phyloP scores from a whole-genome alignment of 306 rosid species.

The Prunus armeniaca region DNA sequence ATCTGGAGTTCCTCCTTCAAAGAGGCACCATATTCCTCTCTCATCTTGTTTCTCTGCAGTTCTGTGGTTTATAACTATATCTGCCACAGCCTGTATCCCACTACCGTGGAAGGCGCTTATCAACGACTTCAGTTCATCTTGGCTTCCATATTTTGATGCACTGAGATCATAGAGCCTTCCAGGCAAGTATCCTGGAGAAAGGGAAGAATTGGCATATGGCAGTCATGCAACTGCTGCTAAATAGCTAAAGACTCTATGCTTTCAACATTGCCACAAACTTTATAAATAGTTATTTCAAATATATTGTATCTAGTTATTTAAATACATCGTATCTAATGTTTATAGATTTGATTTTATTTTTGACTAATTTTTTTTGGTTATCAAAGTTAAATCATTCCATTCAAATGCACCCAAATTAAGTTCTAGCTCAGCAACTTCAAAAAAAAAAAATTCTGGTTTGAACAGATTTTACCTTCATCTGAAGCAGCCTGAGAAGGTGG shows the following conservation, averaged over 20 bases:
- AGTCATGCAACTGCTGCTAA: not conserved
- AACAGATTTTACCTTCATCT: slow-evolving; percentile 35
- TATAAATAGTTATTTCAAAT: no score
- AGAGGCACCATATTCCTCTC: slow-evolving; percentile 67
- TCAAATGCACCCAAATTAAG: no score
- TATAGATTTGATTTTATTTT: no score
- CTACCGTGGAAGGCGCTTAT: slow-evolving; percentile 36
- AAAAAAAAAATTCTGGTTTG: not conserved
- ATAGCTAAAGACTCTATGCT: not conserved
- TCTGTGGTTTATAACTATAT: slow-evolving; percentile 88
- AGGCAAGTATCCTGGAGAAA: slow-evolving; percentile 58
- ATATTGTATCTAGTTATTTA: no score
- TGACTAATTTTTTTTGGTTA: no score
- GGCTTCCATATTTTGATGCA: slow-evolving; percentile 63
- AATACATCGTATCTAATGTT: no score
- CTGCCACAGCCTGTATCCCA: slow-evolving; percentile 63
- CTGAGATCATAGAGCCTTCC: slow-evolving; percentile 86
- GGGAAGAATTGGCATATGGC: not conserved
- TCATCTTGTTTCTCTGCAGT: slow-evolving; percentile 62
- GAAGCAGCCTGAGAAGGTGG: slow-evolving; percentile 61
- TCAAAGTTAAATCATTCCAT: no score
- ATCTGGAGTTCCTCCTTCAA: slow-evolving; percentile 77
- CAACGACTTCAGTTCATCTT: slow-evolving; percentile 56
- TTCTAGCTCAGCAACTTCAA: not conserved
- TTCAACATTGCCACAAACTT: not conserved